Evolutionary conservation across 2,329 filamentous ascomycete species (phyloP).

Genomic region (Aspergillus sp.): DNA sequence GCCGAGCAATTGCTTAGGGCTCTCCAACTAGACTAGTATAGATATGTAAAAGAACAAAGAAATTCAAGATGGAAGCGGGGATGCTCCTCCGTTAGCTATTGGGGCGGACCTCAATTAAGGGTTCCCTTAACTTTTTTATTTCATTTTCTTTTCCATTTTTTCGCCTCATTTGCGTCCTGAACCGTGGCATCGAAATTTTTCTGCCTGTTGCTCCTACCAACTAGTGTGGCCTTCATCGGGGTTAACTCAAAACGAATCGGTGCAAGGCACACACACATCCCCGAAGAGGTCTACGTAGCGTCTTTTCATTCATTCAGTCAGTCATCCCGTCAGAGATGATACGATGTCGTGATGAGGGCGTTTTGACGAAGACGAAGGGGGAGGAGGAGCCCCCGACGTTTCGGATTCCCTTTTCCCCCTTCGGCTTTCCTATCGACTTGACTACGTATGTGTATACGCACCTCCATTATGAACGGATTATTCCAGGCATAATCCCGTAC

Average conservation of each 20-base stretch:
- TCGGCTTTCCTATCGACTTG: background rate
- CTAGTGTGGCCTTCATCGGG: background rate
- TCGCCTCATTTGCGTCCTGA: background rate
- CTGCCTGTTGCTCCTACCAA: background rate
- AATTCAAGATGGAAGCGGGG: background rate
- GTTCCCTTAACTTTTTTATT: background rate
- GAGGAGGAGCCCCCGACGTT: background rate
- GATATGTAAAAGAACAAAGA: background rate
- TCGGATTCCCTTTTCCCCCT: background rate
- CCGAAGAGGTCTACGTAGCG: background rate
- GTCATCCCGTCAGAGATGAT: background rate
- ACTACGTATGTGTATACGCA: background rate
- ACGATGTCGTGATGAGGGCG: background rate
- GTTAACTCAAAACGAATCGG: background rate
- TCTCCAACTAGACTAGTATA: background rate
- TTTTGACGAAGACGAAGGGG: background rate
- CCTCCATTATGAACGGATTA: background rate
- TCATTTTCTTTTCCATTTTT: too few relatives aligned
- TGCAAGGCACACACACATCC: background rate
- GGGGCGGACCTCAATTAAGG: background rate
- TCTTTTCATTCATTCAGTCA: background rate
- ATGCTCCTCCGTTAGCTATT: background rate
- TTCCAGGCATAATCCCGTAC: background rate
- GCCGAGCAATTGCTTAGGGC: background rate
- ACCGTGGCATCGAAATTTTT: slow-evolving; percentile 3